phyloP scores from a whole-genome alignment of 257 asterid species.

The Salvia splendens region DNA sequence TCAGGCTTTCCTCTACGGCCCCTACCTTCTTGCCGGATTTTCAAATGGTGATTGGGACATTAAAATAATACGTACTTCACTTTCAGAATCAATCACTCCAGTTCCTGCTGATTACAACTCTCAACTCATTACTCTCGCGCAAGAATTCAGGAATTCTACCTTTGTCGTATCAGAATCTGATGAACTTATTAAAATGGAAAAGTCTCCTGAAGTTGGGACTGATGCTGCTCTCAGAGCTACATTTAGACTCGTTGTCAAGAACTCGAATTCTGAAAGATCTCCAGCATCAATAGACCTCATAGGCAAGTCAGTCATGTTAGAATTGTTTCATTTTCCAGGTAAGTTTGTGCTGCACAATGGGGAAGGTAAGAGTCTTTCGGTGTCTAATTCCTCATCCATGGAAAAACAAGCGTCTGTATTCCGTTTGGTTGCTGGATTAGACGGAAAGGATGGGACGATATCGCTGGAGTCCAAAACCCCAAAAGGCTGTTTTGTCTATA shows the following conservation, averaged over 20 bases:
- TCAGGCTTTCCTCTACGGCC: constrained; percentile 80
- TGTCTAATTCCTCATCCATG: constrained; percentile 28
- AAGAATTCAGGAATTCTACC: constrained; percentile 41
- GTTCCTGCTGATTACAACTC: constrained; percentile 59
- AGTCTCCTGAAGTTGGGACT: constrained; percentile 63
- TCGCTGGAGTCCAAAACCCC: constrained; percentile 52
- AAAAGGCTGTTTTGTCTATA: constrained; percentile 51
- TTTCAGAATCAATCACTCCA: constrained; percentile 49
- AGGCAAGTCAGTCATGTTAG: constrained; percentile 53
- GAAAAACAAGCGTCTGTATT: constrained; percentile 33
- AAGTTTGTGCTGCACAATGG: constrained; percentile 53
- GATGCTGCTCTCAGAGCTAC: constrained; percentile 62
- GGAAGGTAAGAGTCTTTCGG: constrained; percentile 43
- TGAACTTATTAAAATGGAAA: constrained; percentile 44
- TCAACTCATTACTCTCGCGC: constrained; percentile 57
- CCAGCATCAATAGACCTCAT: constrained; percentile 28
- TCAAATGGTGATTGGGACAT: constrained; percentile 75
- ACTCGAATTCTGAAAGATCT: constrained; percentile 16
- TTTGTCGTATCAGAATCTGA: constrained; percentile 48
- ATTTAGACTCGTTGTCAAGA: constrained; percentile 52
- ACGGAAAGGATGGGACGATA: constrained; percentile 40
- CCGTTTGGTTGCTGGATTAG: constrained; percentile 50
- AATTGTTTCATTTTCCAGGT: constrained; percentile 76
- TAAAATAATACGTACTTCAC: constrained; percentile 37
- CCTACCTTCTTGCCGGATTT: constrained; percentile 81